Base-by-base conservation (phyloP, 176 grass and related monocot genomes). In the Phragmites australis region DNA sequence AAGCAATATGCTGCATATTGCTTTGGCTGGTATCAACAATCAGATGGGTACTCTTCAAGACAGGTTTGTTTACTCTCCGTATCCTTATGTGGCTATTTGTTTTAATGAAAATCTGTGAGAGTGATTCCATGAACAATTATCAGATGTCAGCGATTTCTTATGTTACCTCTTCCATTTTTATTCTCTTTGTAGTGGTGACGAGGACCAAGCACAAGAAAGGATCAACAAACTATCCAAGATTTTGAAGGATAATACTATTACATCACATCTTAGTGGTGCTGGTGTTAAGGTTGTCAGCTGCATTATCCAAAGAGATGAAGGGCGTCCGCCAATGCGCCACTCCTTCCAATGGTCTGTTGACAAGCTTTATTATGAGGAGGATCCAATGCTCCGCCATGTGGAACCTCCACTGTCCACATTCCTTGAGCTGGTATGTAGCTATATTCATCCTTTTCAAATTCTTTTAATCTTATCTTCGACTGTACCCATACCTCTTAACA, bases 241-340 rank as follows among this genome's bases (percentile, higher is more conserved):
- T 88, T 91, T 99, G 90, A 99, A 89, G 76, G 96, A 99, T 64
- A 89, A 81, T 22, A 72, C 81, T 76, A 57, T 99, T 76, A 90
- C 86, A 79, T 89, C 90, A 68, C 86, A 87, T 88, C 90, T 99
- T 48, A 90, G 74, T 89, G 84, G 83, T 75, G 88, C 82, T 26
- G 90, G 88, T 65, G 75, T 99, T 76, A 84, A 80, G 85, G 75
- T 87, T 75, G 88, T 99, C 50, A 95, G 90, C 74, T 99, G 96
- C 79, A 99, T 99, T 84, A 99, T 99, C 81, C 90, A 99, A 66
- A 95, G 96, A 83, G 96, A 99, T 86, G 96, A 99, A 85, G 96
- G 96, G 41, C 93, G 96, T 55, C 41, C 93, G 1, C 96, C 93
- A 58, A 99, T 99, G 96, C 93, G 96, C 44, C 96, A 99, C 80